A percentile compares a stretch with the other conserved stretches of the same genome.
phyloP scores from a whole-genome alignment of 225 moss, liverwort and hornwort genomes.

The Marchantia polymorpha region DNA sequence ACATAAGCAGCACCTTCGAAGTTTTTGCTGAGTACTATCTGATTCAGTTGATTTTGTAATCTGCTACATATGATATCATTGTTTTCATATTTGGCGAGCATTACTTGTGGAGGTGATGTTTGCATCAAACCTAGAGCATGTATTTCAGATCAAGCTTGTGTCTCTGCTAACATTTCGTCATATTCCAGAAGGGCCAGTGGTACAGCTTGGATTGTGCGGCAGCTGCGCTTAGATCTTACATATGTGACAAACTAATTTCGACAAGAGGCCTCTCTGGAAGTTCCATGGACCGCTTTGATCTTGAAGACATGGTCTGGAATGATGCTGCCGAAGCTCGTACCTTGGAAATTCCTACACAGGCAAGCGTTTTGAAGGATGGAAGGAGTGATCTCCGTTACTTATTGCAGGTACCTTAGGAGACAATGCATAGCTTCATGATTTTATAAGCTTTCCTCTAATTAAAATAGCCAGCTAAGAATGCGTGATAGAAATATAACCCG shows the following conservation, averaged over 20 bases:
- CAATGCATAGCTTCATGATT: not conserved
- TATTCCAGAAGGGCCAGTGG: slow-evolving; percentile 80
- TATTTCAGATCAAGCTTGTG: not conserved
- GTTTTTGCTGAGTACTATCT: not conserved
- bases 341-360: slow-evolving; percentile 65
- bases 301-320: slow-evolving; percentile 63
- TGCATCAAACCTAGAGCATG: not conserved
- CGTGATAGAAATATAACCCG: not conserved
- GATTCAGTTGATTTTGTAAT: not conserved
- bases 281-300: slow-evolving; percentile 32
- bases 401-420: slow-evolving; percentile 49
- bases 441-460: not conserved
- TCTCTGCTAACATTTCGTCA: not conserved
- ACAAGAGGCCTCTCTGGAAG: slow-evolving; percentile 30
- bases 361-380: slow-evolving; percentile 46
- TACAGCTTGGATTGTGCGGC: slow-evolving; percentile 65
- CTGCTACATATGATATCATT: not conserved
- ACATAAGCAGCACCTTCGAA: not conserved
- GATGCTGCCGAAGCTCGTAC: slow-evolving; percentile 50
- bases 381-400: slow-evolving; percentile 75
- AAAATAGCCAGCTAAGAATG: not conserved
- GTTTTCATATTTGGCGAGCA: not conserved
- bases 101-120: not conserved
- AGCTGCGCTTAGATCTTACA: slow-evolving; percentile 60
- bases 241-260: slow-evolving; percentile 55